Evolutionary conservation across 2,329 filamentous ascomycete species (phyloP).

Genomic region (Pseudogymnoascus sp.): DNA sequence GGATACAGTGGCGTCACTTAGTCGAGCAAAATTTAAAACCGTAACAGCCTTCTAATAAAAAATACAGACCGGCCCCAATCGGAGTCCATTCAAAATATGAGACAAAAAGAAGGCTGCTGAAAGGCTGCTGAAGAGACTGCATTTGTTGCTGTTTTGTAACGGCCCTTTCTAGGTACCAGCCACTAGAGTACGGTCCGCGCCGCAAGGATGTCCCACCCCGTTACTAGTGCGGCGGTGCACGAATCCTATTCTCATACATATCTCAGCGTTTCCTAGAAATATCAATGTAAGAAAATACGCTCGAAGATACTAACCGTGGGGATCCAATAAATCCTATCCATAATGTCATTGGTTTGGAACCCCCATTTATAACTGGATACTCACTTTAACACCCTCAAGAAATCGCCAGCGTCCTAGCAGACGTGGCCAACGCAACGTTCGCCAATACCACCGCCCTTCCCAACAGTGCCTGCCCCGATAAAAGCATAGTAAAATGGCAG

Average conservation of each 20-base stretch:
- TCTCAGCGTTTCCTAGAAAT: not conserved
- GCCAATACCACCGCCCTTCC: not conserved
- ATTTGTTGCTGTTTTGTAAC: not conserved
- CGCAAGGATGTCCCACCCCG: not conserved
- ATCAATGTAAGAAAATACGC: not conserved
- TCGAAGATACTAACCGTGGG: not conserved
- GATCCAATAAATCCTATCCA: not conserved
- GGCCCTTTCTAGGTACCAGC: not conserved
- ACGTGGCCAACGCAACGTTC: not conserved
- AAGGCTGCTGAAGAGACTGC: no score
- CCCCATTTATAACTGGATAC: not conserved
- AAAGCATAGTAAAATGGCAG: conserved; percentile 12
- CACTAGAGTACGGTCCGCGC: not conserved
- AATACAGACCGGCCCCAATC: not conserved
- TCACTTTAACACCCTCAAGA: not conserved
- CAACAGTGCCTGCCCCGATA: not conserved
- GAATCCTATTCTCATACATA: not conserved
- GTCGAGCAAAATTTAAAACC: not conserved
- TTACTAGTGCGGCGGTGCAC: not conserved
- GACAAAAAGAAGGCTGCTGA: not conserved
- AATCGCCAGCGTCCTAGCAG: not conserved
- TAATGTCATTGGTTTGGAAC: not conserved
- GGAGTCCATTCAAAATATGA: not conserved
- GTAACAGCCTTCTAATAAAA: not conserved
- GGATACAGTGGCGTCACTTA: not conserved